A percentile compares a stretch with the other conserved stretches of the same genome.
Conservation (phyloP, 805 yeast genomes). For the Saccharomycopsis malanga region DNA sequence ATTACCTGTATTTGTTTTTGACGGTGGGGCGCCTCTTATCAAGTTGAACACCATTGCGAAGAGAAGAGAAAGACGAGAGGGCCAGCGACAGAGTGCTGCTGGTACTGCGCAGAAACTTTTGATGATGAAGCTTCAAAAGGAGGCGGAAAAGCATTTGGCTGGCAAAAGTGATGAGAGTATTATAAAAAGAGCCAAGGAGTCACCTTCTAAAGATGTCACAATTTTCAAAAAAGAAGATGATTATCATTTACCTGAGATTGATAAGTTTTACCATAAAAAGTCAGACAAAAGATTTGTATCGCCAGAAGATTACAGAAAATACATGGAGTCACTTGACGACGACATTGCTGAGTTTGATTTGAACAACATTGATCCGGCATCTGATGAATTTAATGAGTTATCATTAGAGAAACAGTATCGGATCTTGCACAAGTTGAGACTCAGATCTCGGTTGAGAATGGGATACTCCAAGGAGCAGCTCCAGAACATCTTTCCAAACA, state of each 20-base stretch:
- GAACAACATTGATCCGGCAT: constrained; percentile 74
- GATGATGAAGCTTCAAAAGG: constrained; percentile 68
- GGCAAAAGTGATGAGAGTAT: constrained; percentile 14
- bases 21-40: constrained; percentile 86
- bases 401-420: constrained; percentile 86
- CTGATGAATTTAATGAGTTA: constrained; percentile 65
- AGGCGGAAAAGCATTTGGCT: constrained; percentile 32
- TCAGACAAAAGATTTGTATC: constrained; percentile 70
- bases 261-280: constrained; percentile 43
- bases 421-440: constrained; percentile 72
- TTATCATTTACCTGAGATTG: constrained; percentile 72
- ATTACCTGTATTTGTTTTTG: constrained; percentile 85
- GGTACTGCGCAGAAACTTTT: constrained; percentile 75
- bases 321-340: constrained; percentile 40
- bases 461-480: constrained; percentile 91
- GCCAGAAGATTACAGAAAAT: constrained; percentile 60
- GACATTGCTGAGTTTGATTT: constrained; percentile 65
- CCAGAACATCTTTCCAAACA: constrained; percentile 70
- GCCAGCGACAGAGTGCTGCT: constrained; percentile 59
- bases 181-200: constrained; percentile 3
- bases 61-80: constrained; percentile 69
- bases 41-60: constrained; percentile 71
- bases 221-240: constrained; percentile 61
- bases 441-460: constrained; percentile 86
- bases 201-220: constrained; percentile 24